These are phyloP conservation scores for Stylonectria norvegica DNA, from an alignment of 2,329 filamentous ascomycete species.

Conservation along the genomic window DNA sequence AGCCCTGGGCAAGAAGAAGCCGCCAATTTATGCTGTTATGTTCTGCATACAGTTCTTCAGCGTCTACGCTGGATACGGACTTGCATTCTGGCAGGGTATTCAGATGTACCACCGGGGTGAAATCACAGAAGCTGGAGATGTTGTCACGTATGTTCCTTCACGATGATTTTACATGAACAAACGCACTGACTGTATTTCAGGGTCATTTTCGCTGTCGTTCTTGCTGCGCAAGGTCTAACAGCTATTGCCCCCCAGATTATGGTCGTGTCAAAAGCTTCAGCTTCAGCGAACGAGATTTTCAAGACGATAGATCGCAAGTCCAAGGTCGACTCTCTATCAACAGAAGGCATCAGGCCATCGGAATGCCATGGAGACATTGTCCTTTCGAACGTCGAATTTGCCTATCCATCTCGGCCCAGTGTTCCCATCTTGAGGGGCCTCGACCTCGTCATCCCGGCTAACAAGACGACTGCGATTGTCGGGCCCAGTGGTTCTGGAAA, in stretches of 20 bases:
- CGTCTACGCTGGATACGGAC: slow-evolving; percentile 40
- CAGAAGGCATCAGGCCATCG: neutral
- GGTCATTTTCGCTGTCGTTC: slow-evolving; percentile 12
- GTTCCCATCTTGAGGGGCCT: slow-evolving; percentile 56
- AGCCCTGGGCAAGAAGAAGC: slow-evolving; percentile 36
- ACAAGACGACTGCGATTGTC: slow-evolving; percentile 67
- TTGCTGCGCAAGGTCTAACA: slow-evolving; percentile 11
- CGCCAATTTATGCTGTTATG: slow-evolving; percentile 35
- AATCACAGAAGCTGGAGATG: slow-evolving; percentile 35
- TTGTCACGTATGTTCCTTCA: slow-evolving; percentile 34
- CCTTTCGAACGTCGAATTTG: slow-evolving; percentile 59
- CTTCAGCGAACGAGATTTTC: slow-evolving; percentile 15
- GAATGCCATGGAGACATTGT: slow-evolving; percentile 38
- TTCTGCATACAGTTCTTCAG: slow-evolving; percentile 40
- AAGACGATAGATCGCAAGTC: slow-evolving; percentile 14
- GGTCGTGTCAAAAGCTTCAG: slow-evolving; percentile 12
- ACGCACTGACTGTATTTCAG: neutral
- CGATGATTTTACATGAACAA: neutral
- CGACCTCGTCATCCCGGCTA: slow-evolving; percentile 51
- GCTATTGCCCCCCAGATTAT: slow-evolving; percentile 14
- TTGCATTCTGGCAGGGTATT: slow-evolving; percentile 46
- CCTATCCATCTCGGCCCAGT: slow-evolving; percentile 60
- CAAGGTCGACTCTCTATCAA: slow-evolving; percentile 9
- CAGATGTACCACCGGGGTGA: slow-evolving; percentile 36
- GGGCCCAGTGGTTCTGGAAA: slow-evolving; percentile 67